Conservation (phyloP, 1,139 yeast species). For the Blastobotrys capitulatus region DNA sequence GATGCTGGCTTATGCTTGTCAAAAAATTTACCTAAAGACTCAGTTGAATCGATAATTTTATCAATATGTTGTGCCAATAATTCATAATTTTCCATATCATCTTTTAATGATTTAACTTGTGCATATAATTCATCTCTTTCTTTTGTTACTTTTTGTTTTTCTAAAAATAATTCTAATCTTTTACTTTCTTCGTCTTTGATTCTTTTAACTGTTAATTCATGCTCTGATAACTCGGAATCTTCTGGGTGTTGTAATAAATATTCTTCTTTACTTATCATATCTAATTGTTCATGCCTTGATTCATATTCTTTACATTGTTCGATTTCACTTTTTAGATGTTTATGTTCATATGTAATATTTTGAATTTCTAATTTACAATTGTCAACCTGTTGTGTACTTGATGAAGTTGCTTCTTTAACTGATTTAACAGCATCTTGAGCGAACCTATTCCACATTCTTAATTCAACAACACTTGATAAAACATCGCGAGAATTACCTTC, state of each 20-base stretch:
- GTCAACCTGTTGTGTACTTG: constrained; percentile 28
- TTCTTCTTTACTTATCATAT: constrained; percentile 30
- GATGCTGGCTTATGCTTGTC: constrained; percentile 13
- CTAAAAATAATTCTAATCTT: constrained; percentile 25
- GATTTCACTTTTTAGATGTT: constrained; percentile 30
- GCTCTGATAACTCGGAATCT: constrained; percentile 17
- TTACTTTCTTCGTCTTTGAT: constrained; percentile 31
- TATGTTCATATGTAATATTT: constrained; percentile 32
- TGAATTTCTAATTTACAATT: constrained; percentile 29
- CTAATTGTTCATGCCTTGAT: constrained; percentile 26
- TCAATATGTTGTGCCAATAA: constrained; percentile 24
- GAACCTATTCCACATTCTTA: constrained; percentile 26
- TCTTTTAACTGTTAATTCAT: constrained; percentile 29
- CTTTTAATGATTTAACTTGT: constrained; percentile 26
- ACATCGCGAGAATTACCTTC: constrained; percentile 12
- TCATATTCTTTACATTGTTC: constrained; percentile 27
- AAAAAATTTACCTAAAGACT: neutral
- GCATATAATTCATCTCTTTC: constrained; percentile 21
- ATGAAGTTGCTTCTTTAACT: constrained; percentile 22
- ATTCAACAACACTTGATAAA: constrained; percentile 21
- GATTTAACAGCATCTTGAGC: constrained; percentile 23
- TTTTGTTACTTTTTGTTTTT: constrained; percentile 24
- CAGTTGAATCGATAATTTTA: constrained; percentile 19
- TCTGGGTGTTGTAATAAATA: constrained; percentile 28
- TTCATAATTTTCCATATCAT: constrained; percentile 27